phyloP scores from a whole-genome alignment of 73 alveolate genomes.

The Tetrahymena elliotti region DNA sequence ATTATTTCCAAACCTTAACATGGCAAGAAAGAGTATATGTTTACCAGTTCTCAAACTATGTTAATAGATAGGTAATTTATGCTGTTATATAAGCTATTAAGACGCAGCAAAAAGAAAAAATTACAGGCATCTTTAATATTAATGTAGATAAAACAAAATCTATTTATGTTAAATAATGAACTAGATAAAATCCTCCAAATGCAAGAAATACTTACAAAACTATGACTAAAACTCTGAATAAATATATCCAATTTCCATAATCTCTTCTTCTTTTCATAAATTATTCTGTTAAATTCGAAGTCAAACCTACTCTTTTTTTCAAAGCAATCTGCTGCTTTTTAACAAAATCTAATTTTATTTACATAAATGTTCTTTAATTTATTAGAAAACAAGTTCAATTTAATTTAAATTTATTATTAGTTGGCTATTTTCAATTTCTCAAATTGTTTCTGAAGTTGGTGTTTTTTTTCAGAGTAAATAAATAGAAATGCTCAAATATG shows the following conservation, averaged over 20 bases:
- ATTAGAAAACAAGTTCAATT: neutral
- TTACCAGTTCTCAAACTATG: neutral
- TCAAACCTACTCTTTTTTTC: neutral
- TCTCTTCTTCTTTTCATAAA: neutral
- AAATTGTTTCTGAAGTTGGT: too few relatives aligned
- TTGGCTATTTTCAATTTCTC: too few relatives aligned
- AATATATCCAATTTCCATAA: neutral
- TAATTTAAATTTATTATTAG: neutral
- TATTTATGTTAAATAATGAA: neutral
- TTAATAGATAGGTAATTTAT: neutral
- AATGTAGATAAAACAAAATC: neutral
- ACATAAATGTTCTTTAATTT: neutral
- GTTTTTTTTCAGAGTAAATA: too few relatives aligned
- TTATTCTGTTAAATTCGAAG: neutral
- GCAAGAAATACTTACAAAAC: neutral
- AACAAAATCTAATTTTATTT: neutral
- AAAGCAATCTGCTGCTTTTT: neutral
- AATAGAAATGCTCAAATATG: too few relatives aligned
- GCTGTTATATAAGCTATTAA: neutral
- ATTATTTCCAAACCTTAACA: neutral
- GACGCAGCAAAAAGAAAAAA: neutral
- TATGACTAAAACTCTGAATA: neutral
- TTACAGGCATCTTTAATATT: neutral
- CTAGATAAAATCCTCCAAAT: neutral
- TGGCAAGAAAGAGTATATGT: neutral